phyloP scores from a whole-genome alignment of 2,329 filamentous ascomycete species.

The Sphaceloma murrayae region DNA sequence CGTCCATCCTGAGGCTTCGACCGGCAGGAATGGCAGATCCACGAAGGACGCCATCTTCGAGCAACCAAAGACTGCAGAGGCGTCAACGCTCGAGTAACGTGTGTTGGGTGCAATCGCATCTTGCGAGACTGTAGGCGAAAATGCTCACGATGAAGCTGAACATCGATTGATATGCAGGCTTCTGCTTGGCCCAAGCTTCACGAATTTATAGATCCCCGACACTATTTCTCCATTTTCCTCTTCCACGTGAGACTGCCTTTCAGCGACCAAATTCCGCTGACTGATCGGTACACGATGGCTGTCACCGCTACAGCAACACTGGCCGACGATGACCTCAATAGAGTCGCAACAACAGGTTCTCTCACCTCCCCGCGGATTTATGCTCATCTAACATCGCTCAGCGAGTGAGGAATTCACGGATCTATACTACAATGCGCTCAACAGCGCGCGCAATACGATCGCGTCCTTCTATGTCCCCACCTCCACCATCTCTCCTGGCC shows the following conservation, averaged over 20 bases:
- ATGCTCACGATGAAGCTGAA: not conserved
- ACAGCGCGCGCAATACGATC: constrained; percentile 49
- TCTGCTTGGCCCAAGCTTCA: constrained; percentile 10
- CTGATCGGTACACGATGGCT: no score
- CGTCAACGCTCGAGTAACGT: constrained; percentile 19
- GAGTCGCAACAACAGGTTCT: constrained; percentile 19
- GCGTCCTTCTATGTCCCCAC: constrained; percentile 60
- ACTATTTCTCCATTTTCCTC: no score
- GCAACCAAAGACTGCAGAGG: constrained; percentile 27
- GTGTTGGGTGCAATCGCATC: not conserved
- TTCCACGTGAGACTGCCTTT: no score
- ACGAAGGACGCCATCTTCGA: constrained; percentile 30
- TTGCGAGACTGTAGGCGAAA: not conserved
- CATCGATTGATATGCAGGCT: not conserved
- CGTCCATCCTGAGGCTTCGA: constrained; percentile 4
- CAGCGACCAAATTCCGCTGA: no score
- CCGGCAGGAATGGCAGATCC: constrained; percentile 23
- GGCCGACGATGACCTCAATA: constrained; percentile 18
- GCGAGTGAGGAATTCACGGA: constrained; percentile 64
- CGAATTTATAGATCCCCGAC: constrained; percentile 16
- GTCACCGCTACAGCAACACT: not conserved
- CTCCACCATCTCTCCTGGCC: constrained; percentile 44
- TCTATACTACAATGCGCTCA: constrained; percentile 66
- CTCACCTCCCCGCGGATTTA: no score
- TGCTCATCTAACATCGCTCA: no score